phyloP scores from a whole-genome alignment of 495 filamentous ascomycete species.

The Penicillium crystallinum region DNA sequence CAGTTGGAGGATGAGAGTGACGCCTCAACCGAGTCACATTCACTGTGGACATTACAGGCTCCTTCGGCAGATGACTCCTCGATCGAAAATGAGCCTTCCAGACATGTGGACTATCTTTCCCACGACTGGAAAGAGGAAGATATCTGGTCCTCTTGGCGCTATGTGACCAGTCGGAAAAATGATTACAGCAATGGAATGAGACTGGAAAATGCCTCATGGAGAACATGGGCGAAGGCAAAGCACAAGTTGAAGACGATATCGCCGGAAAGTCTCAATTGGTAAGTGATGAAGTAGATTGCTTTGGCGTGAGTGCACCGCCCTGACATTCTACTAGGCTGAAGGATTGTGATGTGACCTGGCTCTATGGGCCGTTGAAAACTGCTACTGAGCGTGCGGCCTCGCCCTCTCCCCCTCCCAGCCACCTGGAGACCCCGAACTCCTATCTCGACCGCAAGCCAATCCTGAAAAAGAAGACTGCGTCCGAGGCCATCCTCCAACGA shows the following conservation, averaged over 20 bases:
- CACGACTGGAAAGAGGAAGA: conserved; percentile 96
- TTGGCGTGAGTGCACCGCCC: not conserved
- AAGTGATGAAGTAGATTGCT: conserved; percentile 20
- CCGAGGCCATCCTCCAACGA: conserved; percentile 87
- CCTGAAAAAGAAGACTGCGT: conserved; percentile 92
- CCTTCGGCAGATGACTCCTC: conserved; percentile 78
- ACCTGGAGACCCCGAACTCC: conserved; percentile 73
- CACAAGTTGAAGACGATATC: conserved; percentile 80
- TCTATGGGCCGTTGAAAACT: conserved; percentile 89
- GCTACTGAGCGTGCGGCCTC: conserved; percentile 39
- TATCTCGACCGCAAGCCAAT: conserved; percentile 88
- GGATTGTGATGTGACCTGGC: conserved; percentile 95
- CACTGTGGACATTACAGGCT: conserved; percentile 13
- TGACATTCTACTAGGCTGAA: conserved; percentile 67
- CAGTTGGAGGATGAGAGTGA: conserved; percentile 19
- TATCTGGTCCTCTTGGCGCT: conserved; percentile 96
- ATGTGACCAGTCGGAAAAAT: conserved; percentile 72
- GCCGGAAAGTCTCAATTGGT: conserved; percentile 89
- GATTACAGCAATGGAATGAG: conserved; percentile 75
- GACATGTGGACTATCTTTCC: conserved; percentile 94
- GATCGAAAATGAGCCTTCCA: conserved; percentile 69
- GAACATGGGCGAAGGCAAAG: conserved; percentile 93
- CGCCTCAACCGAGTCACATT: conserved; percentile 16
- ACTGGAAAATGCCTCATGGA: conserved; percentile 95
- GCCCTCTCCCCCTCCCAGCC: conserved; percentile 51